Evolutionary conservation across 495 filamentous ascomycete species (phyloP).

Genomic region (Trichodelitschia bisporula): DNA sequence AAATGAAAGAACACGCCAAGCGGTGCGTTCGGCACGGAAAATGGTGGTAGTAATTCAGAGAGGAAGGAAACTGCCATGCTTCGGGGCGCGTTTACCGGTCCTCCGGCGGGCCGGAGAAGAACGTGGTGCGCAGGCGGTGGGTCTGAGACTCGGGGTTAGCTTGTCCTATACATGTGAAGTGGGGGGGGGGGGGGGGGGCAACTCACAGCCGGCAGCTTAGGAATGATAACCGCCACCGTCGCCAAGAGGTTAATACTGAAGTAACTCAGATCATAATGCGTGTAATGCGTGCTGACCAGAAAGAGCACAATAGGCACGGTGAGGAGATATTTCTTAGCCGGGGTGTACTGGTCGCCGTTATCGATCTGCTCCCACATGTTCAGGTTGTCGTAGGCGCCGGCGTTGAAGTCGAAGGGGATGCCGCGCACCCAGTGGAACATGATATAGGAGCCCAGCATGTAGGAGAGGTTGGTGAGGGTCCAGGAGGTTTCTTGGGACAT

Average conservation of each 20-base stretch:
- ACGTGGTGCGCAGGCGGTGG: background rate
- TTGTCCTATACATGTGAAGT: background rate
- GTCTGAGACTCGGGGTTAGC: background rate
- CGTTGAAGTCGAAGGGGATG: conserved; percentile 96
- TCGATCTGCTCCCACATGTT: conserved; percentile 99
- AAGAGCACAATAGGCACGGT: conserved; percentile 86
- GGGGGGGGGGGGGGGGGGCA: background rate
- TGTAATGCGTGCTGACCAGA: conserved; percentile 92
- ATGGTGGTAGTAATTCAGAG: too few relatives aligned
- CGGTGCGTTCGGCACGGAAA: too few relatives aligned
- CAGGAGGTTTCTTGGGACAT: conserved; percentile 93
- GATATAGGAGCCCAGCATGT: conserved; percentile 95
- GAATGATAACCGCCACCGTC: conserved; percentile 74
- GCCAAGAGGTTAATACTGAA: conserved; percentile 94
- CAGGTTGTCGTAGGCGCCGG: conserved; percentile 95
- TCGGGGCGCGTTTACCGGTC: too few relatives aligned
- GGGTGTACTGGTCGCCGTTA: conserved; percentile 95
- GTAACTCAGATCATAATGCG: conserved; percentile 86
- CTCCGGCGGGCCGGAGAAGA: background rate
- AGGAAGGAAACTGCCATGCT: too few relatives aligned
- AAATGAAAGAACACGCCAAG: too few relatives aligned
- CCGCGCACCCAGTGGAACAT: conserved; percentile 99
- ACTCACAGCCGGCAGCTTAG: conserved; percentile 83
- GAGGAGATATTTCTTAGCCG: conserved; percentile 91
- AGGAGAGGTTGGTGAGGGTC: conserved; percentile 95